Percentiles rank a stretch among this genome's conserved stretches.
phyloP scores from a whole-genome alignment of 2,329 filamentous ascomycete species.

The Hymenoscyphus fraxineus region DNA sequence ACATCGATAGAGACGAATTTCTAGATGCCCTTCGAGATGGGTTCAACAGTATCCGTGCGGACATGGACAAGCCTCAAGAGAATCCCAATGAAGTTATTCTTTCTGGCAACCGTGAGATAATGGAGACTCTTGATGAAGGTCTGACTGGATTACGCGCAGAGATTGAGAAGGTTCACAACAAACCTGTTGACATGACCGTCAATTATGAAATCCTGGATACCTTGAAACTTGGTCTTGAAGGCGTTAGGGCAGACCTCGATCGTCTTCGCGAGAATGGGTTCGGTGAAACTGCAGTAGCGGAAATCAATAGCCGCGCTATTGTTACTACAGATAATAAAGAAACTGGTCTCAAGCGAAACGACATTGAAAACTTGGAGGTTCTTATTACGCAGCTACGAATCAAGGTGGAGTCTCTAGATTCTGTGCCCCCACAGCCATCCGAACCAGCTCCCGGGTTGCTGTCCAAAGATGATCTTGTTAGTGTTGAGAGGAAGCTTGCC shows the following conservation, averaged over 20 bases:
- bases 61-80: conserved; percentile 54
- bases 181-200: conserved; percentile 75
- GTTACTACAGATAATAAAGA: conserved; percentile 44
- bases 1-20: conserved; percentile 60
- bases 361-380: conserved; percentile 81
- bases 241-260: conserved; percentile 74
- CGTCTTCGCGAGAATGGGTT: conserved; percentile 59
- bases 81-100: conserved; percentile 28
- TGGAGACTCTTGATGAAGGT: conserved; percentile 87
- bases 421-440: conserved; percentile 44
- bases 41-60: conserved; percentile 69
- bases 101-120: conserved; percentile 74
- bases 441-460: conserved; percentile 40
- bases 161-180: conserved; percentile 74
- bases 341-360: conserved; percentile 60
- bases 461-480: conserved; percentile 52
- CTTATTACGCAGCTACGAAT: conserved; percentile 77
- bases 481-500: conserved; percentile 51
- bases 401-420: conserved; percentile 77
- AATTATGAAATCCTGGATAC: conserved; percentile 89
- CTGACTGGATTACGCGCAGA: conserved; percentile 72
- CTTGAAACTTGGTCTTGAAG: conserved; percentile 75
- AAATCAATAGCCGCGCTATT: conserved; percentile 41
- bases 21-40: conserved; percentile 61
- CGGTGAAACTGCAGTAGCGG: conserved; percentile 48